These are phyloP conservation scores for Extremus antarcticus DNA, from an alignment of 495 filamentous ascomycete species.

Conservation along the genomic window DNA sequence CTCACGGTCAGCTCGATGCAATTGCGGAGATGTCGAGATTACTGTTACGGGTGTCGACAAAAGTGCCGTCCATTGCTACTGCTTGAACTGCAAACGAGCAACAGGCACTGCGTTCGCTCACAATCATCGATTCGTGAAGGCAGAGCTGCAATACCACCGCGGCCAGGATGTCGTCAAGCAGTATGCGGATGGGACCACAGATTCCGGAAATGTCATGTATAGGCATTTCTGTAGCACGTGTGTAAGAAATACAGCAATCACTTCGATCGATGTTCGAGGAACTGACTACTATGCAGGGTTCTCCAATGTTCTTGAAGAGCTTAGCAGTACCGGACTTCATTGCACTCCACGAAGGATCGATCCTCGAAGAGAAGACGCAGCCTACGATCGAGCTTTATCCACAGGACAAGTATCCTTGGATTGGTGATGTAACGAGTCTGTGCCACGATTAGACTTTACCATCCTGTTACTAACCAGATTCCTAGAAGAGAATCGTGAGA, in stretches of 20 bases:
- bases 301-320: neutral
- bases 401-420: neutral
- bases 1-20: constrained; percentile 4
- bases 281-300: neutral
- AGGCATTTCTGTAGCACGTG: neutral
- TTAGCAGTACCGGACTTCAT: neutral
- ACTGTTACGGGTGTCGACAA: constrained; percentile 12
- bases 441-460: neutral
- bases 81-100: constrained; percentile 12
- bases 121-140: constrained; percentile 13
- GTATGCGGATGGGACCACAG: constrained; percentile 10
- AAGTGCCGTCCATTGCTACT: constrained; percentile 13
- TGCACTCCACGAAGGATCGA: neutral
- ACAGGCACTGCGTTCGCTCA: constrained; percentile 10
- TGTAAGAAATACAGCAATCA: too few relatives aligned
- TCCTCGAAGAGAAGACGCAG: neutral
- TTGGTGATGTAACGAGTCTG: neutral
- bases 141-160: constrained; percentile 1
- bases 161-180: constrained; percentile 8
- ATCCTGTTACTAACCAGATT: neutral
- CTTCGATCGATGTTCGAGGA: neutral
- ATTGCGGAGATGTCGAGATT: constrained; percentile 7
- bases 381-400: neutral
- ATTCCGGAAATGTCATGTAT: constrained; percentile 5
- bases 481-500: neutral